Evolutionary conservation across 2,329 filamentous ascomycete genomes (phyloP), one percentile per base, ranked within the genome.

Genomic region (Diaporthe sp.): DNA sequence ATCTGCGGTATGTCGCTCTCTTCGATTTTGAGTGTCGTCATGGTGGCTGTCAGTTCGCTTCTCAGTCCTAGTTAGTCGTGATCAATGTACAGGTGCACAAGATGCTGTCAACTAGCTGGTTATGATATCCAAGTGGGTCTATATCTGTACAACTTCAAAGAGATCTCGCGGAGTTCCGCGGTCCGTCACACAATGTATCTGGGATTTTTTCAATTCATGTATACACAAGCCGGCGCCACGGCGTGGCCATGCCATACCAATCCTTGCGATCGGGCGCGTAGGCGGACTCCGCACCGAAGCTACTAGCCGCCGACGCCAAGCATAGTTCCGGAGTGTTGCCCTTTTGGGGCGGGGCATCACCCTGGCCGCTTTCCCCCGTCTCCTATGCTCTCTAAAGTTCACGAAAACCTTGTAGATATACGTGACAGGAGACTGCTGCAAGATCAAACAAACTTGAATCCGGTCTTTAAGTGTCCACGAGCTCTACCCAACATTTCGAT

Each of bases 1-100:
- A 79, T 57, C 25, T 46, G 49, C 2, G 79, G 78, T 37, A 80
- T 80, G 13, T 73, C 61, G 78, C 78, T 73, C 72, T 80, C 62
- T 73, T 81, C 34, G 65, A 80, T 79, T 17, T 37, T 60, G 8
- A 80, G 72, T 4, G 77, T 71, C 5, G 77, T 73, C 79, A 80
- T 80, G 42, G n/a, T 51, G 39, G 19, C 19, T 44, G 25, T n/a
- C 10, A 37, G n/a, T 5, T 8, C 13, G 15, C 9, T 3, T 3
- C 4, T 8, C 12, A 22, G 13, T n/a, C 6, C 34, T 25, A 49
- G 13, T 55, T 19, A 49, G 22, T 55, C 7, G 28, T 57, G 68
- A 22, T 42, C 31, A 34, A 34, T 34, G 31, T 34, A 34, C 31
- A 7, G 6, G 1, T 7, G 37, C n/a, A 46, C 15, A 10, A 7